Evolutionary conservation across 805 yeast species (phyloP).

Genomic region (Metschnikowia gelsemii): DNA sequence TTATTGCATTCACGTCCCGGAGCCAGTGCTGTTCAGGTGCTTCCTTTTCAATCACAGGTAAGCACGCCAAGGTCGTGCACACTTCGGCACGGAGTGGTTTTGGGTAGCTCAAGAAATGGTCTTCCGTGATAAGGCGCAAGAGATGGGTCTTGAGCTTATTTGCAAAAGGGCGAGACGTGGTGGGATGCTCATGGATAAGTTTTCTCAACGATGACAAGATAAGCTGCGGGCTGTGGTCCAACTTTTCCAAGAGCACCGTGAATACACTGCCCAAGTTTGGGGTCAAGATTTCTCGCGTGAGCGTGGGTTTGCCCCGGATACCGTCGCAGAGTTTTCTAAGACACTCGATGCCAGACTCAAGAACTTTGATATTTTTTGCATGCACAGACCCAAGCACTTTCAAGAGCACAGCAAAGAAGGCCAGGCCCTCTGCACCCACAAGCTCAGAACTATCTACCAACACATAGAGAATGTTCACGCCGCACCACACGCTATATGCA

Average conservation of each 20-base stretch:
- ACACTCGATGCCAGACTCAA: slow-evolving; percentile 40
- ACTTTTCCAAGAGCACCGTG: slow-evolving; percentile 46
- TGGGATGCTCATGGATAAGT: slow-evolving; percentile 58
- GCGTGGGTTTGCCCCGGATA: slow-evolving; percentile 76
- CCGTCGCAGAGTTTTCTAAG: slow-evolving; percentile 42
- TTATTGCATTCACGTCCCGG: slow-evolving; percentile 44
- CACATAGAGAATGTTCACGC: slow-evolving; percentile 51
- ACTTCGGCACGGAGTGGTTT: slow-evolving; percentile 39
- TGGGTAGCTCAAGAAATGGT: slow-evolving; percentile 42
- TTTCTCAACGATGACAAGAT: slow-evolving; percentile 35
- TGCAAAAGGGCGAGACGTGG: slow-evolving; percentile 79
- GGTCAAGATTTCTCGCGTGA: slow-evolving; percentile 79
- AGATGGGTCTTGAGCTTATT: slow-evolving; percentile 55
- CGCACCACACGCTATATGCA: slow-evolving; percentile 53
- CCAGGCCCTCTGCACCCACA: slow-evolving; percentile 41
- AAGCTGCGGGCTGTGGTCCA: slow-evolving; percentile 32
- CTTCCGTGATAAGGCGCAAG: slow-evolving; percentile 31
- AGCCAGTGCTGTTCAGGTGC: slow-evolving; percentile 49
- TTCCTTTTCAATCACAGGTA: slow-evolving; percentile 55
- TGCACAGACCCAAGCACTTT: slow-evolving; percentile 42
- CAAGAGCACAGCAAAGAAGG: slow-evolving; percentile 40
- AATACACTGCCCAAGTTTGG: slow-evolving; percentile 71
- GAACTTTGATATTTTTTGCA: slow-evolving; percentile 35
- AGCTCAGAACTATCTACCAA: slow-evolving; percentile 31
- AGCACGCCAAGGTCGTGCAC: slow-evolving; percentile 51